These are phyloP conservation scores for Agaricus subrufescens DNA, from an alignment of 768 basidiomycete species.

Conservation along the genomic window DNA sequence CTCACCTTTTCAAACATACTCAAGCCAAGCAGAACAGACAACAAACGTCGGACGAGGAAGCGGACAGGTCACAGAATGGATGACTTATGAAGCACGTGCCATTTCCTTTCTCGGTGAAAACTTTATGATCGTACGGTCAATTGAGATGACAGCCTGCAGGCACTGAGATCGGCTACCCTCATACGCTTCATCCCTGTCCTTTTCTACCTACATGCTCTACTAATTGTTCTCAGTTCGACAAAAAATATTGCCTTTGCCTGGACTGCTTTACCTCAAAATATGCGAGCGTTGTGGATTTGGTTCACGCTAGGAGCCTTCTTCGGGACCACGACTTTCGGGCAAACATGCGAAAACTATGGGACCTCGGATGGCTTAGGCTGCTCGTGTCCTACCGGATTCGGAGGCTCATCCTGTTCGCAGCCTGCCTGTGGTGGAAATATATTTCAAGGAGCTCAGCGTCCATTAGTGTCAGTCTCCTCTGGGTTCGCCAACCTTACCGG, in stretches of 20 bases:
- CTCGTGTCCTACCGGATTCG: constrained; percentile 79
- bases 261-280: background rate
- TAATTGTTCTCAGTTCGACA: background rate
- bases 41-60: background rate
- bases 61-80: background rate
- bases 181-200: background rate
- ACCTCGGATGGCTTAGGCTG: constrained; percentile 52
- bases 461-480: constrained; percentile 40
- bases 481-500: constrained; percentile 62
- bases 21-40: background rate
- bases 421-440: constrained; percentile 80
- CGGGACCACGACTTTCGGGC: constrained; percentile 20
- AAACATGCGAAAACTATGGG: constrained; percentile 71
- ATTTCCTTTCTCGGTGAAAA: background rate
- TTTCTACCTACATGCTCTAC: background rate
- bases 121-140: background rate
- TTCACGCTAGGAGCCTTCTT: constrained; percentile 15
- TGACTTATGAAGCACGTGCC: background rate
- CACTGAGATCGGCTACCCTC: background rate
- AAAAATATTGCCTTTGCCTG: background rate
- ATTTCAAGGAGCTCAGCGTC: constrained; percentile 63
- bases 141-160: background rate
- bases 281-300: background rate
- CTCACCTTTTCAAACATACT: constrained; percentile 40
- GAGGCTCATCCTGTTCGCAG: constrained; percentile 62